Evolutionary conservation across 768 basidiomycete species (phyloP).

Genomic region (Phlebiopsis flavidoalba): DNA sequence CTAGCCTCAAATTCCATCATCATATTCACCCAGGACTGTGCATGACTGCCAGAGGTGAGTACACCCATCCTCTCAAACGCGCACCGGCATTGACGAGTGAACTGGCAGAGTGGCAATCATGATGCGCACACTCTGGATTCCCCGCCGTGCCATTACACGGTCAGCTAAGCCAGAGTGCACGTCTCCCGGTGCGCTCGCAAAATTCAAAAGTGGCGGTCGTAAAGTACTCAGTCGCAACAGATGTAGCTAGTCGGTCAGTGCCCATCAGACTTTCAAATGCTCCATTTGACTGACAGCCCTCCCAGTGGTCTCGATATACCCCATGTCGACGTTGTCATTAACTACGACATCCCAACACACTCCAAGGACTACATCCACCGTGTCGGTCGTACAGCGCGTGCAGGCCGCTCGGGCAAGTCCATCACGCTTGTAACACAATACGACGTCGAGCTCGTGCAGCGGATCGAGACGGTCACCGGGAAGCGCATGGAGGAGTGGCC

Average conservation of each 20-base stretch:
- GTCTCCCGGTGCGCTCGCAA: conserved; percentile 88
- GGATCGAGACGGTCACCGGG: conserved; percentile 88
- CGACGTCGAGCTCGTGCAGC: conserved; percentile 92
- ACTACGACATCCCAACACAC: conserved; percentile 96
- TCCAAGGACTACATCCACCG: conserved; percentile 99
- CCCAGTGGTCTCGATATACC: conserved; percentile 87
- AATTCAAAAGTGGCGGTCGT: conserved; percentile 94
- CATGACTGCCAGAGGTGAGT: conserved; percentile 78
- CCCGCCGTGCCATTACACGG: conserved; percentile 95
- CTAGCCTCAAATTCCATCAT: conserved; percentile 92
- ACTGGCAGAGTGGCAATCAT: conserved; percentile 73
- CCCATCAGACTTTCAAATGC: conserved; percentile 33
- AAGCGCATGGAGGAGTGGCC: conserved; percentile 91
- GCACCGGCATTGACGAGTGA: background rate
- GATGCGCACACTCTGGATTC: conserved; percentile 85
- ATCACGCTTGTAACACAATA: conserved; percentile 99
- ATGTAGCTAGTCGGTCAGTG: conserved; percentile 69
- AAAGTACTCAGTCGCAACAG: conserved; percentile 92
- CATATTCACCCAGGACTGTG: conserved; percentile 93
- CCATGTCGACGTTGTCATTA: conserved; percentile 93
- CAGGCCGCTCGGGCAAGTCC: conserved; percentile 94
- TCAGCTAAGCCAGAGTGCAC: conserved; percentile 88
- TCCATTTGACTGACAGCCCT: conserved; percentile 20
- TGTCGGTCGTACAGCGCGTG: conserved; percentile 95
- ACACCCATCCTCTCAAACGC: background rate